Base-by-base conservation (phyloP, 768 basidiomycete species). In the Mycena indigotica region DNA sequence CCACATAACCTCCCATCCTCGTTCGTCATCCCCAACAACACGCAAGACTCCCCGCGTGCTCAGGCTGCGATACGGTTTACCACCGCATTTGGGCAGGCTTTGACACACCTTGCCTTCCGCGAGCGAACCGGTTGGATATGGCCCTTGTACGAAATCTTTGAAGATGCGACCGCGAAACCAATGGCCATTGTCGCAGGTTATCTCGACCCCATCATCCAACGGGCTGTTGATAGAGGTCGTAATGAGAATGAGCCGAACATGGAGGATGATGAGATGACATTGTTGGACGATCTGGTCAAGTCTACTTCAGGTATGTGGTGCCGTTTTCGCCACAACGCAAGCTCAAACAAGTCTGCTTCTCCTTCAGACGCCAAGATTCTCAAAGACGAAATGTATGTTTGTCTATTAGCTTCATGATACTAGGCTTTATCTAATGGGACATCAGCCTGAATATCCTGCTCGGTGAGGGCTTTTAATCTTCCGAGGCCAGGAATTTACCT, bases 141-240 rank as follows among this genome's bases (percentile, higher is more conserved):
- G 65, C 56, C 59, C 21, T 38, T 63, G n/a, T 53, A 17, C 10
- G 65, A 66, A 26, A 30, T 66, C n/a, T 53, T 51, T 28, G 29
- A 35, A 21, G 65, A 66, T 26, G 30, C 35, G 39, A 53, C 63
- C 10, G 57, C 50, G 3, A 30, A 41, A 45, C 32, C 55, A 12
- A 66, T 64, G 65, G 21, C 45, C 2, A 44, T 58, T 13, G 52
- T 66, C 6, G 26, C 38, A 5, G 48, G 21, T 3, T 66, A 28
- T 28, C 35, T 66, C 1, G 59, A 61, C 19, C 63, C 62, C 8
- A 58, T 66, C 30, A 39, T 62, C 5, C n/a, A 56, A 2, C 28
- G 40, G 4, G 65, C 62, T 15, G 28, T 64, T n/a, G 52, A 57
- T 10, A 64, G 52, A 29, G 41, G 15, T 13, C 41, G 41, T 6